Base-by-base conservation (phyloP, 768 basidiomycete species). In the Clitopilus passeckerianus region DNA sequence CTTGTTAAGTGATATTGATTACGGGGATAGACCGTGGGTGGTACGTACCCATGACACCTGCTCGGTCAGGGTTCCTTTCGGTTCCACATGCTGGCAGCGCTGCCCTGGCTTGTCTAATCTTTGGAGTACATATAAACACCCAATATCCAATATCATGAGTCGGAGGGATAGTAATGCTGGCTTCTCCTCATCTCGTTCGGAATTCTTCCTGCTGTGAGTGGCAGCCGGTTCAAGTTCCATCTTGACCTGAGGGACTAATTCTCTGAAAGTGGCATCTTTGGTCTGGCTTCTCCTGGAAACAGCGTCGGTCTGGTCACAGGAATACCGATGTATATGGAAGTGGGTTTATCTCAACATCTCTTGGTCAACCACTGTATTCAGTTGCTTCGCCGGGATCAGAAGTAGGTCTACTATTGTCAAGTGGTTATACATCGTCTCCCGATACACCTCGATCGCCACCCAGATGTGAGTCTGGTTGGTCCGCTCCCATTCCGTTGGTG, bases 251-350 rank as follows among this genome's bases (percentile, higher is more conserved):
- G 14, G 6, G 22, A 10, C 20, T 23, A 53, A 24, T 6, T 5
- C 37, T n/a, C 5, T 41, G 12, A 20, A 15, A 65, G 64, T 57
- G n/a, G 61, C 57, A 22, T 54, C 64, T n/a, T 27, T 62, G 14
- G 62, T 59, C 2, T 55, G 59, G 12, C 22, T 55, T 10, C 1
- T 59, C 23, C 62, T 59, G 61, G 64, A 65, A 18, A 56, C 34
- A 8, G 6, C 57, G n/a, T 46, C 59, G 22, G 57, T 33, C 41
- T 60, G 33, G 15, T 35, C 54, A 20, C 57, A 59, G 24, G 64
- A 65, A 34, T 55, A 59, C 14, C 30, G 52, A n/a, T 53, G 59
- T 34, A 60, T 62, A 23, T 62, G 61, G 59, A 62, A 56, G 64
- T 65, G 41, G n/a, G 59, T 53, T 30, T 53, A 10, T n/a, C n/a